A percentile compares a stretch with the other conserved stretches of the same genome.
phyloP scores from a whole-genome alignment of 495 filamentous ascomycete species.

The Delitschia confertaspora region DNA sequence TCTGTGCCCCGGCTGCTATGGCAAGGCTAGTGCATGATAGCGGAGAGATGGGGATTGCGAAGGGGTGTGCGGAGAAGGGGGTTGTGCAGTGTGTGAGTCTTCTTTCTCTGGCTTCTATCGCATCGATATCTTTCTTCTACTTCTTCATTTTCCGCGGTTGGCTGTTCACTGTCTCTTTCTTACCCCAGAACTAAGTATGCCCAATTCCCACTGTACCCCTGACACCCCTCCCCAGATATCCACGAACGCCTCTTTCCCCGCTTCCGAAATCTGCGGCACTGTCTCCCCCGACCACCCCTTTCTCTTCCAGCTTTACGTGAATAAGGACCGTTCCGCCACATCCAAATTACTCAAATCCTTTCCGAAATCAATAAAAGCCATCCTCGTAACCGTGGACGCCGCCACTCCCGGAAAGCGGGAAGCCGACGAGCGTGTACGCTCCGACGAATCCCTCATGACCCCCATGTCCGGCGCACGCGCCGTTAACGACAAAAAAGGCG shows the following conservation, averaged over 20 bases:
- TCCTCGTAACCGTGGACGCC: slow-evolving; percentile 98
- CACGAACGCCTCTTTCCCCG: slow-evolving; percentile 60
- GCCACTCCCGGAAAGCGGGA: slow-evolving; percentile 91
- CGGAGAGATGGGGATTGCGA: slow-evolving; percentile 63
- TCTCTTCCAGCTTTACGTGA: slow-evolving; percentile 98
- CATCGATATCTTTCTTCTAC: too few species aligned
- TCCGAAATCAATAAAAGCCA: slow-evolving; percentile 79
- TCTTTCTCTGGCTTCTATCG: too few species aligned
- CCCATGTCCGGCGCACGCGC: slow-evolving; percentile 44
- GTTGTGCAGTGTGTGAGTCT: slow-evolving; percentile 46
- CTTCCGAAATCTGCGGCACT: slow-evolving; percentile 70
- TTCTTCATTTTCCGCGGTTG: not conserved
- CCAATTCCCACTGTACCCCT: too few species aligned
- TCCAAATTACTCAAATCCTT: slow-evolving; percentile 84
- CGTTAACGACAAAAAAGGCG: slow-evolving; percentile 82
- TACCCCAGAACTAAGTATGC: too few species aligned
- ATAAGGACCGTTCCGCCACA: slow-evolving; percentile 89
- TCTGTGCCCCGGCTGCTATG: slow-evolving; percentile 67
- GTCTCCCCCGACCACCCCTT: slow-evolving; percentile 72
- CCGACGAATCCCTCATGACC: slow-evolving; percentile 76
- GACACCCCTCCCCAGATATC: too few species aligned
- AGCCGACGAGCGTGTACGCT: slow-evolving; percentile 86
- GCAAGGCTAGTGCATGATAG: slow-evolving; percentile 60
- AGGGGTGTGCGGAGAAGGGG: slow-evolving; percentile 47
- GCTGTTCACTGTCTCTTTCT: too few species aligned